These are phyloP conservation scores for Micractinium conductrix DNA, from an alignment of 139 green algal genomes.

Conservation along the genomic window DNA sequence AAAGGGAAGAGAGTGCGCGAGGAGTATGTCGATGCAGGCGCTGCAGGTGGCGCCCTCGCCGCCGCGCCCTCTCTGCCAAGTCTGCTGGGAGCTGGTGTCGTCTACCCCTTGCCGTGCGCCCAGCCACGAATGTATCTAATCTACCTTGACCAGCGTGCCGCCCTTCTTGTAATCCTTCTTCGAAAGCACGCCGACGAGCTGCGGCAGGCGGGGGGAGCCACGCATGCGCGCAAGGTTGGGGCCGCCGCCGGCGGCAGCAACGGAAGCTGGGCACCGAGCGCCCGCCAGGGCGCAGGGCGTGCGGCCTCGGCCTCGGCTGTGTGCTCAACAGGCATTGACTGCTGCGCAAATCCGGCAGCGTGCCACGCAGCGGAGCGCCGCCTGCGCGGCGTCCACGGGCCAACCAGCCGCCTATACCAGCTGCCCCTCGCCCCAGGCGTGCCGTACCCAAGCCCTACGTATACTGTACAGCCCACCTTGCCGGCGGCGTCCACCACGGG, in stretches of 20 bases:
- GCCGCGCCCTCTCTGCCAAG: background rate
- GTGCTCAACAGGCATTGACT: background rate
- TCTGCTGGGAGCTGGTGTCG: too few species aligned
- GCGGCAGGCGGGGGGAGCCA: background rate
- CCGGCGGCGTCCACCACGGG: background rate
- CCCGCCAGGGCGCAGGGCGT: too few species aligned
- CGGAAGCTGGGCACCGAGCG: background rate
- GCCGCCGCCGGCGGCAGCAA: background rate
- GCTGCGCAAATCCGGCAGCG: background rate
- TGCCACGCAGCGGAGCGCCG: too few species aligned
- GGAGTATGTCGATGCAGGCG: background rate
- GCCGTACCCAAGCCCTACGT: too few species aligned
- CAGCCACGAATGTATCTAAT: too few species aligned
- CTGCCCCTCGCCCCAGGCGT: background rate
- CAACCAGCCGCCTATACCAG: background rate
- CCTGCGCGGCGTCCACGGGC: too few species aligned
- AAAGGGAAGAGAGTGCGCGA: background rate
- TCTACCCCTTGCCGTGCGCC: too few species aligned
- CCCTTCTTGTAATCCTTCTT: constrained; percentile 25
- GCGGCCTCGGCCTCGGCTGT: too few species aligned
- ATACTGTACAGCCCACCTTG: background rate
- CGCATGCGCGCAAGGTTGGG: too few species aligned
- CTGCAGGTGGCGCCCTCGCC: background rate
- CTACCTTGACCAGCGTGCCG: constrained; percentile 17
- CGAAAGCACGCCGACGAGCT: constrained; percentile 33